These are phyloP conservation scores for Mortierella sp. DNA, from an alignment of 371 early-diverging fungal species.

Conservation along the genomic window DNA sequence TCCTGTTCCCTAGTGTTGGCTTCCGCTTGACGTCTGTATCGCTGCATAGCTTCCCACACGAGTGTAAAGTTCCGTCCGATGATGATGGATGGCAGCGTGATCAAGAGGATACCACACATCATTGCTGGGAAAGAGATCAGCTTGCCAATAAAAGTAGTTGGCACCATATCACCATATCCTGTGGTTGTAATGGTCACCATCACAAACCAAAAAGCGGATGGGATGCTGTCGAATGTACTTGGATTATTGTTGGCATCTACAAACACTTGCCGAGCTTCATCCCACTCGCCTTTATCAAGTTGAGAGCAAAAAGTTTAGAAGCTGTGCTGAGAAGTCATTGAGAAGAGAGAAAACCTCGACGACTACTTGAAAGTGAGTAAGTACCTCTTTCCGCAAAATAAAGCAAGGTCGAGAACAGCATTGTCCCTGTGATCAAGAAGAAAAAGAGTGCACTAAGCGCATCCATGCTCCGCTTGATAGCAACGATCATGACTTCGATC, in stretches of 20 bases:
- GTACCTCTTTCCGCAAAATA: constrained; percentile 84
- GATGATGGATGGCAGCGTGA: constrained; percentile 87
- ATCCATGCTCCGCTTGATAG: constrained; percentile 78
- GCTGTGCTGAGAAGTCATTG: no score
- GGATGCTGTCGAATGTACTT: constrained; percentile 79
- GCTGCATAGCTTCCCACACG: constrained; percentile 82
- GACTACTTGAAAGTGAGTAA: no score
- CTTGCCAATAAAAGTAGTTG: constrained; percentile 82
- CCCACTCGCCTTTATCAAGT: constrained; percentile 60
- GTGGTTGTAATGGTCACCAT: constrained; percentile 85
- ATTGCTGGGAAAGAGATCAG: constrained; percentile 84
- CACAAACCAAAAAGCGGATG: constrained; percentile 83
- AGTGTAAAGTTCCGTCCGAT: constrained; percentile 84
- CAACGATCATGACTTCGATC: constrained; percentile 84
- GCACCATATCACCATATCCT: constrained; percentile 85
- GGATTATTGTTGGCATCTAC: constrained; percentile 33
- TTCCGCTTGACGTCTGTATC: constrained; percentile 18
- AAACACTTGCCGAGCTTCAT: constrained; percentile 70
- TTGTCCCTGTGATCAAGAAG: constrained; percentile 73
- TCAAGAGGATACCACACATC: constrained; percentile 81
- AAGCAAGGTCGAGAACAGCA: constrained; percentile 76
- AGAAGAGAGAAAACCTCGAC: no score
- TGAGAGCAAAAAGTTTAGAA: not conserved
- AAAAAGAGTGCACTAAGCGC: constrained; percentile 78
- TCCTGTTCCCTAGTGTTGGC: not conserved